Conservation (phyloP, 2,329 filamentous ascomycete genomes). For the Fusarium gaditjirri region DNA sequence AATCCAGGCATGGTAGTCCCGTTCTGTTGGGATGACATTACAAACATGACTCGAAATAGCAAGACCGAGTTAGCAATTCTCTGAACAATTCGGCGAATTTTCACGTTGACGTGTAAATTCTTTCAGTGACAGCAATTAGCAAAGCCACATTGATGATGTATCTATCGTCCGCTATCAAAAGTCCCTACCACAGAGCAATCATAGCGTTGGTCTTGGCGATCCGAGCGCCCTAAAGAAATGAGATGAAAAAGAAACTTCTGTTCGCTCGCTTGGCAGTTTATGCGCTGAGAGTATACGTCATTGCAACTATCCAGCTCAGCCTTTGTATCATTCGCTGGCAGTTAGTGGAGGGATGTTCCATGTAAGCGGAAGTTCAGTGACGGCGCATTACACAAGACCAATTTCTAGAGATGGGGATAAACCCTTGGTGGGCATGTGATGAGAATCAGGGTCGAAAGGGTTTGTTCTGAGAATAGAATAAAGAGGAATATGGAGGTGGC, state of each 20-base stretch:
- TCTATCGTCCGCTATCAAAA: background rate
- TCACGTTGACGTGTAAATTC: background rate
- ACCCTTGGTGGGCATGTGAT: slow-evolving; percentile 12
- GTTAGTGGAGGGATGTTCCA: slow-evolving; percentile 19
- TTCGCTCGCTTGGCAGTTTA: slow-evolving; percentile 18
- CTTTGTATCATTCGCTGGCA: slow-evolving; percentile 3
- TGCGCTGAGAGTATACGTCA: slow-evolving; percentile 27
- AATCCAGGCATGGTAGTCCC: slow-evolving; percentile 48
- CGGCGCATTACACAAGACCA: slow-evolving; percentile 18
- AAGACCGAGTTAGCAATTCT: background rate
- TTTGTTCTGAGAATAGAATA: slow-evolving; percentile 29
- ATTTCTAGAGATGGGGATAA: background rate
- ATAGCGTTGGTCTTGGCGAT: slow-evolving; percentile 1
- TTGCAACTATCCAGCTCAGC: slow-evolving; percentile 9
- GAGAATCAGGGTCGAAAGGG: slow-evolving; percentile 22
- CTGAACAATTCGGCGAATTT: background rate
- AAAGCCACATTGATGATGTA: slow-evolving; percentile 39
- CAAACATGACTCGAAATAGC: background rate
- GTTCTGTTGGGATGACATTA: background rate
- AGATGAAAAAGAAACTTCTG: background rate
- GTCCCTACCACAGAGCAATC: background rate
- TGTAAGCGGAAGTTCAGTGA: slow-evolving; percentile 19
- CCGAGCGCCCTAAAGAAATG: background rate
- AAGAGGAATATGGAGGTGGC: slow-evolving; percentile 11
- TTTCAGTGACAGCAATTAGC: background rate